Percentiles rank a stretch among this genome's conserved stretches.
These are phyloP conservation scores for Nepenthes mirabilis DNA, from an alignment of 148 eudicot genomes.

Conservation along the genomic window DNA sequence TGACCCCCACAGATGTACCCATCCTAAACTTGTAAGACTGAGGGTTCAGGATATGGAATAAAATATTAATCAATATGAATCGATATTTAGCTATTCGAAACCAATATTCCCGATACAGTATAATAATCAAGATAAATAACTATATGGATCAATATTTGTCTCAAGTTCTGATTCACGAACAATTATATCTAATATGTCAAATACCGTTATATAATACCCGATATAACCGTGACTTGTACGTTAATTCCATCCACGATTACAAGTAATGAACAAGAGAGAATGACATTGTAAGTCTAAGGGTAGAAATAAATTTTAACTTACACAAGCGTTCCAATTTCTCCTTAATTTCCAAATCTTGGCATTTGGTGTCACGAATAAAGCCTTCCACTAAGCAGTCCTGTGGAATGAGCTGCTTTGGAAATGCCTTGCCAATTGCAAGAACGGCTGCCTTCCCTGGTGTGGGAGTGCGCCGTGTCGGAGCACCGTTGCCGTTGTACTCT, in stretches of 20 bases:
- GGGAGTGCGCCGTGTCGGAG: slow-evolving; percentile 24
- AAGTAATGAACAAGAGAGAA: too few relatives aligned
- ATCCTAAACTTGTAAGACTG: too few relatives aligned
- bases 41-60: too few relatives aligned
- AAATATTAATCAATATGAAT: too few relatives aligned
- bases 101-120: too few relatives aligned
- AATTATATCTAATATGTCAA: neutral
- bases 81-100: too few relatives aligned
- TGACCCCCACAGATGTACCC: too few relatives aligned
- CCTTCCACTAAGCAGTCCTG: slow-evolving; percentile 81
- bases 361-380: slow-evolving; percentile 61
- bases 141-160: too few relatives aligned
- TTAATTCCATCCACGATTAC: too few relatives aligned
- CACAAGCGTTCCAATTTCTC: slow-evolving; percentile 78
- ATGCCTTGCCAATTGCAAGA: slow-evolving; percentile 70
- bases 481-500: slow-evolving; percentile 18
- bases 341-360: slow-evolving; percentile 49
- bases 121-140: too few relatives aligned
- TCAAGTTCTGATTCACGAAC: neutral
- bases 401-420: slow-evolving; percentile 72
- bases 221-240: too few relatives aligned
- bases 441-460: slow-evolving; percentile 71
- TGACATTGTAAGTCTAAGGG: too few relatives aligned
- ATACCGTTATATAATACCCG: neutral
- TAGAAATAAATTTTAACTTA: slow-evolving; percentile 19